These are phyloP conservation scores for Alternaria tenuissima DNA, from an alignment of 2,329 filamentous ascomycete species.

Conservation along the genomic window DNA sequence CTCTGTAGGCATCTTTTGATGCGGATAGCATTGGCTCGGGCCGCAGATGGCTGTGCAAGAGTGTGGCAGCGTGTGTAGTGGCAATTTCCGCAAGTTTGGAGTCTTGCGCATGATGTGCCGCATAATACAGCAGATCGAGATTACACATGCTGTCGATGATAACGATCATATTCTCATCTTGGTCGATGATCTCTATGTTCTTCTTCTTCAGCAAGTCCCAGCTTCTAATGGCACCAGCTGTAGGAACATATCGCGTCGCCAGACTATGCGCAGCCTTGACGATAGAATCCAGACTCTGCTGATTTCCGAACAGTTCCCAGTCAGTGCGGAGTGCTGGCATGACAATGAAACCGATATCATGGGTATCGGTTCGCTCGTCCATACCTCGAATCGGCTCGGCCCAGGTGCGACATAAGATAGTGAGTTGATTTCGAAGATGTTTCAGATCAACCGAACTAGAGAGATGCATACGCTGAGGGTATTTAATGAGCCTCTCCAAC, in stretches of 20 bases:
- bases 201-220: slow-evolving; percentile 58
- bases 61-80: background rate
- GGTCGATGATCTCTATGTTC: slow-evolving; percentile 49
- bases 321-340: slow-evolving; percentile 50
- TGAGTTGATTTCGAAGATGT: slow-evolving; percentile 18
- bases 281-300: slow-evolving; percentile 47
- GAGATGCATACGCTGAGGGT: slow-evolving; percentile 24
- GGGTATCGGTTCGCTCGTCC: slow-evolving; percentile 47
- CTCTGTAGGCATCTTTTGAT: slow-evolving; percentile 30
- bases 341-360: slow-evolving; percentile 58
- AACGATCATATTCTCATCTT: slow-evolving; percentile 50
- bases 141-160: slow-evolving; percentile 52
- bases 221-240: slow-evolving; percentile 50
- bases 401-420: slow-evolving; percentile 39
- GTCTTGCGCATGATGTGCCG: slow-evolving; percentile 42
- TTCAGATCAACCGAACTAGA: slow-evolving; percentile 7
- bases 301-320: slow-evolving; percentile 54
- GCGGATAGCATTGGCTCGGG: slow-evolving; percentile 51
- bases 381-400: slow-evolving; percentile 52
- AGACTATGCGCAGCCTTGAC: slow-evolving; percentile 50
- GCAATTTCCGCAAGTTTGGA: slow-evolving; percentile 39
- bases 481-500: slow-evolving; percentile 47
- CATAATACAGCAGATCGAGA: slow-evolving; percentile 56
- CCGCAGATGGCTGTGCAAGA: background rate
- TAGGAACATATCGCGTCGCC: slow-evolving; percentile 47